Evolutionary conservation across 2,329 filamentous ascomycete genomes (phyloP).

Genomic region (Akanthomyces dipterigenus): DNA sequence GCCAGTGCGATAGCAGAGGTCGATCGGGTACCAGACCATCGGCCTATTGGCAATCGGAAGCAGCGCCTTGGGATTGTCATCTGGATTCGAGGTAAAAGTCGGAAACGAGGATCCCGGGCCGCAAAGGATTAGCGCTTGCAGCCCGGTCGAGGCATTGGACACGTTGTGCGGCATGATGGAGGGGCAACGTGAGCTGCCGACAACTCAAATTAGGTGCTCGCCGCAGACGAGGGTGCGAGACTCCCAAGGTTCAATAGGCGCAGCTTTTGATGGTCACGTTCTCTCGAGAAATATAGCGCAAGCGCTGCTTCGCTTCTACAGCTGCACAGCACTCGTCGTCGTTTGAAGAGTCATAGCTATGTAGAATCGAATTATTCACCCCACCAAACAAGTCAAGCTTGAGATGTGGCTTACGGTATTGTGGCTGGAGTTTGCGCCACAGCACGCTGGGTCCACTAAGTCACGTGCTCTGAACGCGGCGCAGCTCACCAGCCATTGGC

Average conservation of each 20-base stretch:
- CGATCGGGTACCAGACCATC: conserved; percentile 85
- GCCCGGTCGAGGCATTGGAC: conserved; percentile 65
- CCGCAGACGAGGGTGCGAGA: neutral
- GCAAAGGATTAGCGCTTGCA: conserved; percentile 78
- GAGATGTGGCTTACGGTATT: neutral
- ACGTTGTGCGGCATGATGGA: conserved; percentile 66
- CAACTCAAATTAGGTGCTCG: neutral
- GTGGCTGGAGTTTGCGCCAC: conserved; percentile 6
- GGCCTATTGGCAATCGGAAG: conserved; percentile 77
- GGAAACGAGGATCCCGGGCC: conserved; percentile 76
- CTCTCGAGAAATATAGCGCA: neutral
- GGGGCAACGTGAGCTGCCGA: conserved; percentile 9
- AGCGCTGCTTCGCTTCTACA: neutral
- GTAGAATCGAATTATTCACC: conserved; percentile 7
- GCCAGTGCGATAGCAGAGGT: conserved; percentile 77
- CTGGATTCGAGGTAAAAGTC: conserved; percentile 73
- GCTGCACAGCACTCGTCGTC: neutral
- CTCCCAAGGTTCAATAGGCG: too few relatives aligned
- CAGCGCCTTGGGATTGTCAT: conserved; percentile 75
- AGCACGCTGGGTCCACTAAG: neutral
- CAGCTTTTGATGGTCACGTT: too few relatives aligned
- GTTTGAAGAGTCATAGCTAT: conserved; percentile 8
- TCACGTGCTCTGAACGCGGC: conserved; percentile 1
- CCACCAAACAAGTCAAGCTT: conserved; percentile 11
- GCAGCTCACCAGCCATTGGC: neutral